Evolutionary conservation across 306 rosid genomes (phyloP).

Genomic region (Cotoneaster glaucophyllus): DNA sequence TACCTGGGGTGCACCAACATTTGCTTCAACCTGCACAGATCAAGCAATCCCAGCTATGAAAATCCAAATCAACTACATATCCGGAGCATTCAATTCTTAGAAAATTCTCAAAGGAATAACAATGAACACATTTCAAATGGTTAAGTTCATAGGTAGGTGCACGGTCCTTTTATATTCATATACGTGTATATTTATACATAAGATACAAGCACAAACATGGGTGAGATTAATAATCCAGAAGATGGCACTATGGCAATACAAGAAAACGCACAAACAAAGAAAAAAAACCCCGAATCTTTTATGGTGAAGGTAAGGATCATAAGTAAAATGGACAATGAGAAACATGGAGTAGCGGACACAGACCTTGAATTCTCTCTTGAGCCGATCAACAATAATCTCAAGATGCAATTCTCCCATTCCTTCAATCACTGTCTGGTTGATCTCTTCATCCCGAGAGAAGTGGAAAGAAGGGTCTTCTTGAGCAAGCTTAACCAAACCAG

Average conservation of each 20-base stretch:
- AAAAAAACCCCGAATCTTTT: too few species aligned
- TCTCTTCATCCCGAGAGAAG: conserved; percentile 94
- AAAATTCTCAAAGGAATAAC: not conserved
- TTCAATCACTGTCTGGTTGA: conserved; percentile 95
- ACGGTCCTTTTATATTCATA: not conserved
- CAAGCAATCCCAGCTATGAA: conserved; percentile 10
- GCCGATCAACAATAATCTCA: conserved; percentile 91
- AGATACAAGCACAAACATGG: not conserved
- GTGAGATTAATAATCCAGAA: not conserved
- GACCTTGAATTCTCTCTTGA: conserved; percentile 95
- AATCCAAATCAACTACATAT: not conserved
- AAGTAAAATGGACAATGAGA: not conserved
- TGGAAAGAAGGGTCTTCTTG: conserved; percentile 99
- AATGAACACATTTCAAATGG: not conserved
- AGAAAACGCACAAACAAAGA: not conserved
- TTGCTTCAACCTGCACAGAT: conserved; percentile 75
- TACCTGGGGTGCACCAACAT: conserved; percentile 98
- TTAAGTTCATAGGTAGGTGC: not conserved
- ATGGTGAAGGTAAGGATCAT: not conserved
- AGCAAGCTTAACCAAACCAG: conserved; percentile 86
- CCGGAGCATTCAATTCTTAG: not conserved
- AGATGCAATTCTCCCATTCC: conserved; percentile 99
- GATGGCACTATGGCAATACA: not conserved
- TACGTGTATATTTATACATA: not conserved
- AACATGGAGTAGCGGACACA: conserved; percentile 8